These are phyloP conservation scores for Scheffersomyces coipomensis DNA, from an alignment of 805 yeast genomes.

Conservation along the genomic window DNA sequence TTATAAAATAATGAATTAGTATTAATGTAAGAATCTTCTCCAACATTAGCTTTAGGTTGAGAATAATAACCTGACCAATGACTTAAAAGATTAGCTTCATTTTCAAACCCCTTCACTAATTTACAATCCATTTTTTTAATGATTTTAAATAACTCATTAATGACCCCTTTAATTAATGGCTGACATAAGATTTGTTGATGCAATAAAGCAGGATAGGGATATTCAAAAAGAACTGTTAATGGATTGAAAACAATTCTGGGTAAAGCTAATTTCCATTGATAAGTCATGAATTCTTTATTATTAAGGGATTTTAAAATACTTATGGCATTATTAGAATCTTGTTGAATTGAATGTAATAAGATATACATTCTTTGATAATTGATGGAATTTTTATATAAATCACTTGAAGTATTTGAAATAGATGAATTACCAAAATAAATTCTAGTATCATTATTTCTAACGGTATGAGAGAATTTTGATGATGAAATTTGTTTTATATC, in stretches of 20 bases:
- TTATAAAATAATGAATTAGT: constrained; percentile 67
- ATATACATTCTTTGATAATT: constrained; percentile 23
- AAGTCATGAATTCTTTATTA: constrained; percentile 59
- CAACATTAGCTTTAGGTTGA: constrained; percentile 18
- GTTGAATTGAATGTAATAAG: constrained; percentile 32
- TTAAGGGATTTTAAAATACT: constrained; percentile 50
- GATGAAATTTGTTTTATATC: constrained; percentile 45
- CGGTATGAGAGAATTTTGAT: constrained; percentile 27
- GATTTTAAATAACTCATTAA: constrained; percentile 70
- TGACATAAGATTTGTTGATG: constrained; percentile 73
- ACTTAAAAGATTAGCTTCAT: constrained; percentile 56
- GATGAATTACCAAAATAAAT: constrained; percentile 39
- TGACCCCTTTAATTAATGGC: constrained; percentile 79
- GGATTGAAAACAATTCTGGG: constrained; percentile 80
- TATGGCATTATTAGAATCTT: constrained; percentile 33
- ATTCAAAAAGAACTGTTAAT: constrained; percentile 69
- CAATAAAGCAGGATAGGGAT: constrained; percentile 58
- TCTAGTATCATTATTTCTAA: constrained; percentile 42
- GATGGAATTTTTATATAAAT: constrained; percentile 11
- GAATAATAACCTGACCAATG: constrained; percentile 52
- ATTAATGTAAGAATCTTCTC: constrained; percentile 33
- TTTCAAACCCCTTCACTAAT: constrained; percentile 67
- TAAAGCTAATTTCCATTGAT: constrained; percentile 84
- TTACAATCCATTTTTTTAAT: constrained; percentile 77
- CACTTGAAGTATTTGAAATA: constrained; percentile 5